phyloP scores from a whole-genome alignment of 257 asterid genomes.

The Nemophila menziesii region DNA sequence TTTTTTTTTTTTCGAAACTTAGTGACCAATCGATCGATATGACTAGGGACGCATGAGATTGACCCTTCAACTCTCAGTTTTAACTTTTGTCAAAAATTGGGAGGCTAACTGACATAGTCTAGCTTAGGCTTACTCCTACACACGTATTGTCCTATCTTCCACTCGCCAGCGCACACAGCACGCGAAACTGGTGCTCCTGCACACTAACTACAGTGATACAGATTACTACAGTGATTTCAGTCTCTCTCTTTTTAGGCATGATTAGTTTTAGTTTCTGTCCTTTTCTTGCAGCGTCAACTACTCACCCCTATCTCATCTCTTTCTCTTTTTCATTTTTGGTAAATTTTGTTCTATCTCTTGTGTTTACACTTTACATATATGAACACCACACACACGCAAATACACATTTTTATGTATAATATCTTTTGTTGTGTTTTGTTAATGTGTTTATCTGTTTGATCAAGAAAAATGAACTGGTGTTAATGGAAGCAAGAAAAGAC shows the following conservation, averaged over 20 bases:
- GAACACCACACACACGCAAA: too few relatives aligned
- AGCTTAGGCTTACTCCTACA: too few relatives aligned
- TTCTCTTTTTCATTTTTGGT: not conserved
- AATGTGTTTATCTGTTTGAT: not conserved
- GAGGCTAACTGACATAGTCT: too few relatives aligned
- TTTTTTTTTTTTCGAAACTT: too few relatives aligned
- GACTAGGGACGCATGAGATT: too few relatives aligned
- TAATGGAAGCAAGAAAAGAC: not conserved
- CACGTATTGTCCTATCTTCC: too few relatives aligned
- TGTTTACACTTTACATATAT: too few relatives aligned
- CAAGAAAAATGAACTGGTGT: not conserved
- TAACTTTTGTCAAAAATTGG: too few relatives aligned
- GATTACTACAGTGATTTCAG: not conserved
- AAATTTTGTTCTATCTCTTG: not conserved
- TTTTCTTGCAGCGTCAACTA: not conserved
- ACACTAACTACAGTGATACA: not conserved
- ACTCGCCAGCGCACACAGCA: too few relatives aligned
- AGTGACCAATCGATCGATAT: too few relatives aligned
- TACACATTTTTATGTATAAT: not conserved
- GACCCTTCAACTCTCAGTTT: too few relatives aligned
- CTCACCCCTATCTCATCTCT: not conserved
- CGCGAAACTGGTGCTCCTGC: too few relatives aligned
- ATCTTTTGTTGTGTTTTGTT: not conserved
- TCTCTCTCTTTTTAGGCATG: constrained; percentile 1
- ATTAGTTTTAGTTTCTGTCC: not conserved